Percentiles rank a stretch among this genome's conserved stretches.
Evolutionary conservation across 148 eudicot species (phyloP).

Genomic region (Mesembryanthemum crystallinum): DNA sequence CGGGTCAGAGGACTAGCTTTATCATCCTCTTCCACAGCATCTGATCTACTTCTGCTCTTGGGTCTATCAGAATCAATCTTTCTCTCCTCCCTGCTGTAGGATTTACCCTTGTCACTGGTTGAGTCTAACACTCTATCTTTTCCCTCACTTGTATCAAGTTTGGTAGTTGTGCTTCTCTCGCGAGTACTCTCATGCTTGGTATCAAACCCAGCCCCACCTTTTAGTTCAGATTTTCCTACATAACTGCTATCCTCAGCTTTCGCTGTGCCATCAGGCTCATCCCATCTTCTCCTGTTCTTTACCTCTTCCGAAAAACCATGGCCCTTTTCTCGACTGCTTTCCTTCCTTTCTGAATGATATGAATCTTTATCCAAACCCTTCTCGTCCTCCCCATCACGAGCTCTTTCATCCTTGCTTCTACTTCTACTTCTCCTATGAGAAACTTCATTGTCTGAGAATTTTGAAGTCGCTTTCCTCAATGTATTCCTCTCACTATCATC

Average conservation of each 20-base stretch:
- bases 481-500: conserved; percentile 56
- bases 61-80: conserved; percentile 48
- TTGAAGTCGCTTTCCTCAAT: conserved; percentile 42
- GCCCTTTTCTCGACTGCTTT: conserved; percentile 42
- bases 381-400: conserved; percentile 42
- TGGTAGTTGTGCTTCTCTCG: conserved; percentile 36
- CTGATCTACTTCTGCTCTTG: conserved; percentile 49
- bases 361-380: conserved; percentile 47
- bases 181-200: conserved; percentile 36
- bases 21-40: conserved; percentile 46
- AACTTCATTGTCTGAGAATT: conserved; percentile 48
- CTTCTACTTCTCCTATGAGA: conserved; percentile 42
- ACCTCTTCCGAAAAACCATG: conserved; percentile 36
- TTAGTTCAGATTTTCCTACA: conserved; percentile 33
- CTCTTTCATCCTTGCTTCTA: conserved; percentile 47
- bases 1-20: conserved; percentile 30
- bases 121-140: conserved; percentile 40
- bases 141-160: conserved; percentile 31
- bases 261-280: conserved; percentile 38
- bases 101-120: conserved; percentile 45
- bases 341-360: conserved; percentile 41
- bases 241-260: conserved; percentile 37
- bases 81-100: conserved; percentile 48
- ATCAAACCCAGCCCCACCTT: conserved; percentile 36
- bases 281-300: conserved; percentile 52